Percentiles rank a stretch among this genome's conserved stretches.
These are phyloP conservation scores for Geranomyces variabilis DNA, from an alignment of 192 early-diverging fungal genomes.

Conservation along the genomic window DNA sequence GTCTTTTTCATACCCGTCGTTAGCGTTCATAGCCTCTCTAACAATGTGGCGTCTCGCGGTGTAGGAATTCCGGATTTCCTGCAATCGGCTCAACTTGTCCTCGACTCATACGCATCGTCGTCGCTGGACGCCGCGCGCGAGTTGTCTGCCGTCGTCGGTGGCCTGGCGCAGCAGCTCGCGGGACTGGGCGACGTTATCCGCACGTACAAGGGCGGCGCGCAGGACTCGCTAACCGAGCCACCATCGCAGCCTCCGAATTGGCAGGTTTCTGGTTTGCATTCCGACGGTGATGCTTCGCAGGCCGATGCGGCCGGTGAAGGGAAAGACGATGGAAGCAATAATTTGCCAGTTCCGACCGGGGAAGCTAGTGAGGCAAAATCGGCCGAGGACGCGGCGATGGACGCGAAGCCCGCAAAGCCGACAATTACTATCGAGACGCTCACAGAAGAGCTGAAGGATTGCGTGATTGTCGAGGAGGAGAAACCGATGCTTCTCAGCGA, in stretches of 20 bases:
- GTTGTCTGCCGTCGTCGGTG: conserved; percentile 24
- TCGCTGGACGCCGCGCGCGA: conserved; percentile 21
- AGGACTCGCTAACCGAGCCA: not conserved
- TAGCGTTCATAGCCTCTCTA: no score
- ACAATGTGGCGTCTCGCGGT: not conserved
- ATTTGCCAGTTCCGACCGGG: not conserved
- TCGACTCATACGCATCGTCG: conserved; percentile 15
- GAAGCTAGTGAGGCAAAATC: no score
- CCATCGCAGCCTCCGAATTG: not conserved
- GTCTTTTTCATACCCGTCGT: no score
- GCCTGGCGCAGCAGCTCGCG: conserved; percentile 27
- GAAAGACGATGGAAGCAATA: not conserved
- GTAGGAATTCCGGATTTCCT: conserved; percentile 33
- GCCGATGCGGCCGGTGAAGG: not conserved
- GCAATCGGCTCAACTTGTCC: conserved; percentile 19
- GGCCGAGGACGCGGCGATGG: not conserved
- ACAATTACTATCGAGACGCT: conserved; percentile 14
- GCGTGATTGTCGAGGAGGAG: conserved; percentile 49
- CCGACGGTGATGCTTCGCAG: not conserved
- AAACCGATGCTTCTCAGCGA: conserved; percentile 46
- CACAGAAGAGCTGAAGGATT: conserved; percentile 32
- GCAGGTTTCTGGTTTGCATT: not conserved
- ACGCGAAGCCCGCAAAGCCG: not conserved
- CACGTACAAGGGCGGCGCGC: conserved; percentile 20
- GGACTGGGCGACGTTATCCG: conserved; percentile 40